Evolutionary conservation across 768 basidiomycete genomes (phyloP), one percentile per base, ranked within the genome.

Genomic region (Boletus speciosus): DNA sequence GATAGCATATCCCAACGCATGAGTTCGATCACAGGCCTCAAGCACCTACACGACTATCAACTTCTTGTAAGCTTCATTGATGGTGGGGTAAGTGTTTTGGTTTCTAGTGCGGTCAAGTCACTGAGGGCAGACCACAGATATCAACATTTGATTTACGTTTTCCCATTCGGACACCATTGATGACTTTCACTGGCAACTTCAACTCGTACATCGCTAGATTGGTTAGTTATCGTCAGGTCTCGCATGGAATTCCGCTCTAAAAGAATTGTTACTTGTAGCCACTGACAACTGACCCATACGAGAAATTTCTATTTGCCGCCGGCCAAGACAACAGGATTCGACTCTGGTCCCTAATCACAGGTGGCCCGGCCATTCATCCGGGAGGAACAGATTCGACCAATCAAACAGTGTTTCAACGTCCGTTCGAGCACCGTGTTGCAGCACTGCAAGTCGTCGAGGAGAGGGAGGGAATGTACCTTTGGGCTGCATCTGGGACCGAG

Each of bases 321-420:
- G 88, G 88, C 10, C 78, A 83, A 56, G 88, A 92, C 66, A 58
- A 70, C 40, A 76, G 75, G 32, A 77, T 90, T 54, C 81, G 86
- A 23, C 79, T 78, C 3, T 91, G 89, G 89, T 86, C 86, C 11
- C 66, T 90, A 9, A 74, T 68, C 15, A 79, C 77, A 8, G 88
- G 86, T 5, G 69, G 69, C 23, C 56, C 54, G 12, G 56, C 64
- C 21, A 61, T 71, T 37, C 35, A 66, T 52, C 43, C 64, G 21
- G 39, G 38, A 51, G 43, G 23, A 46, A 35, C 53, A 7, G 34
- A 31, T 21, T 31, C 47, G 3, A 27, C 23, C 27, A 21, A 51
- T 44, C 55, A 43, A 36, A 21, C 73, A 66, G 58, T 73, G 74
- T 39, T 76, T 78, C 49, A 59, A 52, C 14, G 51, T 59, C 16